Base-by-base conservation (phyloP, 352 stramenopile species). In the Pythium brassicae region DNA sequence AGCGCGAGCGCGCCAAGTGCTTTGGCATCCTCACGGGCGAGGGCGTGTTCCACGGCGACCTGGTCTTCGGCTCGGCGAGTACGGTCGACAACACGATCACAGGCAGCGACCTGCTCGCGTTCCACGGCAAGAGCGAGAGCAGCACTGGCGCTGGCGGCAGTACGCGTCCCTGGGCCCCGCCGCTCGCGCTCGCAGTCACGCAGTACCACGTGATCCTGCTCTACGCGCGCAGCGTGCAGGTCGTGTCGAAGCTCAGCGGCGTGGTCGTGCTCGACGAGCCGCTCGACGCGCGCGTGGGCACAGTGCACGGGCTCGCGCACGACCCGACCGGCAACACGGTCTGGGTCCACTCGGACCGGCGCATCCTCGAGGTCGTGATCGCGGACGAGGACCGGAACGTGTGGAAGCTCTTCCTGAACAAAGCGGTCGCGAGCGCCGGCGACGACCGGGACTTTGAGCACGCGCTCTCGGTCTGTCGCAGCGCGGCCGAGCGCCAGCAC, bases 171-270 rank as follows among this genome's bases (percentile, higher is more conserved):
- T 89, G 75, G 66, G 81, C 66, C 1, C 63, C 85, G 15, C 92
- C 92, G 12, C 74, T 96, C 23, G 80, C 89, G 12, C 80, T 97
- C 40, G 86, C 83, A 5, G 78, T 97, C 20, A 97, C 89, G 10
- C 85, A 96, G 63, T 97, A 96, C 62, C 92, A 98, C 72, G 88
- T 97, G 19, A 79, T 97, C 57, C 60, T 97, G 45, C 60, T 97
- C 9, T 97, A 91, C 53, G 80, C 72, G 23, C 74, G 79, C 14
- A 82, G 71, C 45, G 63, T 97, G 22, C 78, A 95, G 32, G 84
- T 96, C 15, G 75, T 95, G 35, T 95, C 83, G 43, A 93, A 94
- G 64, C 72, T 97, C 47, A 94, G 86, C 65, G 78, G 87, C 50
- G 74, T 90, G 23, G 72, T 96, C 48, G 82, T 97, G 42, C 72